Base-by-base conservation (phyloP, 2,329 filamentous ascomycete species). In the Hirsutella rhossiliensis region DNA sequence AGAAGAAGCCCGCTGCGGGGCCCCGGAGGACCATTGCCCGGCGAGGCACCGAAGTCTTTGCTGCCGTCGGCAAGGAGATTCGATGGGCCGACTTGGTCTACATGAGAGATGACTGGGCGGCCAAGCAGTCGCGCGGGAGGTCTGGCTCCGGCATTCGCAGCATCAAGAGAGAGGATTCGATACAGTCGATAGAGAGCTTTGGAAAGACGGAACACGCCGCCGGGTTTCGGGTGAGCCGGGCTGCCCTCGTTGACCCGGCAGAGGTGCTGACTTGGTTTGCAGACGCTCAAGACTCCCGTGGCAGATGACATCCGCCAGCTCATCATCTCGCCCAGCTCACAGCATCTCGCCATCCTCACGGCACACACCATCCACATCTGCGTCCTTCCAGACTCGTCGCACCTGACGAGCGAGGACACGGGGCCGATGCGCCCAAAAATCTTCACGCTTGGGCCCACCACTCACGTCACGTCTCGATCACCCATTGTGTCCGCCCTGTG, bases 401-500 rank as follows among this genome's bases (percentile, higher is more conserved):
- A 89, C 55, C 77, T 96, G 29, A 80, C 78, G 15, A 75, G 78
- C 47, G 71, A 75, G 39, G 86, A 90, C 55, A 69, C 65, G 40
- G 72, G 75, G 11, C 78, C 82, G 5, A 72, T 95, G 55, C 86
- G 85, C 56, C 73, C 89, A 28, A 94, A 87, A 62, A 87, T 87
- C 43, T 94, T 87, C 65, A 90, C 90, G 18, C 72, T 97, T n/a
- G 90, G 90, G 1, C 88, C 89, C 28, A 94, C 87, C 3, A 88
- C 84, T 4, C 90, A 97, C 62, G 87, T 96, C 41, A 82, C 89
- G 41, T 87, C 90, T 40, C 82, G 88, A 51, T 78, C 87, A 8
- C 78, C 86, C 2, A 73, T 98, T 45, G 80, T 82, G 19, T 87
- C 87, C 1, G 84, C 82, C 4, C 56, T 96, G 46, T 98, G 92